These are phyloP conservation scores for Mycena pura DNA, from an alignment of 768 basidiomycete genomes.

Conservation along the genomic window DNA sequence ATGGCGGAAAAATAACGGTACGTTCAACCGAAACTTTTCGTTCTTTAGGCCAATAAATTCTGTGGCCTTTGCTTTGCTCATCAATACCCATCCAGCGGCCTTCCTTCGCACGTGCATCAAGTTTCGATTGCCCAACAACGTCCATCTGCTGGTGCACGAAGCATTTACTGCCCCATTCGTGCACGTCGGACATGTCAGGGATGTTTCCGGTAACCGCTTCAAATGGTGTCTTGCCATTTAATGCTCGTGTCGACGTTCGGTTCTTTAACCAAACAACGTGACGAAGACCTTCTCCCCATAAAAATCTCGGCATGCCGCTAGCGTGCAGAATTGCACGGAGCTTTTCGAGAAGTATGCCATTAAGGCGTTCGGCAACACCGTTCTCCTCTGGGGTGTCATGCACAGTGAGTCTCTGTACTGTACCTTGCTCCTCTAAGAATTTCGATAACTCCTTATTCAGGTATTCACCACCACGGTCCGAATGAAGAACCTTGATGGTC, in stretches of 20 bases:
- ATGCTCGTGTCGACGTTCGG: constrained; percentile 23
- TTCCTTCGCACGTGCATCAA: constrained; percentile 26
- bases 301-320: constrained; percentile 31
- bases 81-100: constrained; percentile 36
- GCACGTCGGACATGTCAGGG: constrained; percentile 28
- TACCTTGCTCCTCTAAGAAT: constrained; percentile 28
- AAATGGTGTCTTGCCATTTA: constrained; percentile 14
- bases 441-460: constrained; percentile 26
- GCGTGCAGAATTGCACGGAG: constrained; percentile 37
- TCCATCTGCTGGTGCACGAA: neutral
- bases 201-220: constrained; percentile 13
- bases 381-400: constrained; percentile 41
- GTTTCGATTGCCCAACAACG: neutral
- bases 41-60: constrained; percentile 42
- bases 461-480: constrained; percentile 40
- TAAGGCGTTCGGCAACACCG: constrained; percentile 45
- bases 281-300: constrained; percentile 44
- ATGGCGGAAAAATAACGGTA: constrained; percentile 27
- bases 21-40: constrained; percentile 36
- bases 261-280: constrained; percentile 47
- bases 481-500: constrained; percentile 35
- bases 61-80: constrained; percentile 33
- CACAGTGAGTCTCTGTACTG: constrained; percentile 24
- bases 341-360: constrained; percentile 35
- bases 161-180: constrained; percentile 22